These are phyloP conservation scores for Casuarina glauca DNA, from an alignment of 306 rosid genomes.

Conservation along the genomic window DNA sequence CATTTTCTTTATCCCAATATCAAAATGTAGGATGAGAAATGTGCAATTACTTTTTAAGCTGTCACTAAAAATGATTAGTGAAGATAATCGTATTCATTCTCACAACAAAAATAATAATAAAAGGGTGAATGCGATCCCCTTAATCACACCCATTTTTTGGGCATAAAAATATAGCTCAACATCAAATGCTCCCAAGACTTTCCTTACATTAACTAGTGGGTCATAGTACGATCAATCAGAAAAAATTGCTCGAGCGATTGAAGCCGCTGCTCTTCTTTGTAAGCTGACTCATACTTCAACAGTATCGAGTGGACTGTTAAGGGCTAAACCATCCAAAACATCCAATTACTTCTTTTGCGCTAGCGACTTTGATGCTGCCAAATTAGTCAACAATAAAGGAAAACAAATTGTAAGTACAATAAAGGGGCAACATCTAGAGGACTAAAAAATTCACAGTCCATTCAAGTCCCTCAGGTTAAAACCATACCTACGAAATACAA, in stretches of 20 bases:
- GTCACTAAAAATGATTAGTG: neutral
- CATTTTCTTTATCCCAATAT: neutral
- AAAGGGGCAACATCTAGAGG: neutral
- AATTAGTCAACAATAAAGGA: neutral
- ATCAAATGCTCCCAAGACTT: neutral
- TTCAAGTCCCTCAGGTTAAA: neutral
- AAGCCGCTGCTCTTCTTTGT: conserved; percentile 1
- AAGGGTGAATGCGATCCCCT: neutral
- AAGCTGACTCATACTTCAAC: neutral
- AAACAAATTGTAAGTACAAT: neutral
- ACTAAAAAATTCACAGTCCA: neutral
- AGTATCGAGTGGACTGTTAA: neutral
- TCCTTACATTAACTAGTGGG: neutral
- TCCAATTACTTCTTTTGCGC: neutral
- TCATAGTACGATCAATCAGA: neutral
- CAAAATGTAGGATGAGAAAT: neutral
- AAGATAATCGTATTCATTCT: neutral
- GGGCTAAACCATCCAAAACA: conserved; percentile 1
- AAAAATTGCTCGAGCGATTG: neutral
- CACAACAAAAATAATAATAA: neutral
- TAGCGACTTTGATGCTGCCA: neutral
- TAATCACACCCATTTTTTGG: no score
- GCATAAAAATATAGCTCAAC: neutral
- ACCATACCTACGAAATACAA: conserved; percentile 50
- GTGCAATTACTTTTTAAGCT: neutral